Evolutionary conservation across 768 basidiomycete species (phyloP).

Genomic region (Lentinula sp.): DNA sequence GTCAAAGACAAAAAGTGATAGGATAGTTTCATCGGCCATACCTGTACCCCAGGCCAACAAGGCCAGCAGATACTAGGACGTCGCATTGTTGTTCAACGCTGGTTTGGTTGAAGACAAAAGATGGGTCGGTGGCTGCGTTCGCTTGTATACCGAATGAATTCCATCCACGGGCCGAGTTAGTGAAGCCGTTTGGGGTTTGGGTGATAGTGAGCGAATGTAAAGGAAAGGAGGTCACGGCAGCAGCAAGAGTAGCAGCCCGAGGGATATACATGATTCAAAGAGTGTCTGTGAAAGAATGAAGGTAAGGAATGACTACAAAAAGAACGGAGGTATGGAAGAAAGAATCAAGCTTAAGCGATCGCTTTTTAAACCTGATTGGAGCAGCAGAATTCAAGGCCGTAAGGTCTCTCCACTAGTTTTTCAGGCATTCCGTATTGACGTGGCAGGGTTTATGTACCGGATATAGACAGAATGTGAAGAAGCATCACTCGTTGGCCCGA

Average conservation of each 20-base stretch:
- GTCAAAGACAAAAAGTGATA: not conserved
- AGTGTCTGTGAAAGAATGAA: not conserved
- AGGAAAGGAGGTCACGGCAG: not conserved
- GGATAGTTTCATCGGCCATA: not conserved
- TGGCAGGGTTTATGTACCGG: not conserved
- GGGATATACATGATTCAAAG: slow-evolving; percentile 3
- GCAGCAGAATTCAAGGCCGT: not conserved
- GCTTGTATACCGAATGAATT: slow-evolving; percentile 9
- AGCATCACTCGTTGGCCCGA: not conserved
- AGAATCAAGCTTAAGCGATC: not conserved
- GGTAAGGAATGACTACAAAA: not conserved
- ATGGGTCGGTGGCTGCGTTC: slow-evolving; percentile 1
- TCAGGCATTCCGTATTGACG: not conserved
- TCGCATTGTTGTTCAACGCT: slow-evolving; percentile 5
- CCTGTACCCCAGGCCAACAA: not conserved
- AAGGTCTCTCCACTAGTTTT: not conserved
- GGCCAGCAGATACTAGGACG: slow-evolving; percentile 1
- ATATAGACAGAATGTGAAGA: not conserved
- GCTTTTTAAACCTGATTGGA: not conserved
- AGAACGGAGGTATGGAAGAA: not conserved
- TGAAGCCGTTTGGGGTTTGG: slow-evolving; percentile 6
- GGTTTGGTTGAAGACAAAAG: slow-evolving; percentile 5
- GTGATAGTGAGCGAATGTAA: slow-evolving; percentile 6
- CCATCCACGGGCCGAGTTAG: slow-evolving; percentile 6
- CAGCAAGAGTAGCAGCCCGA: not conserved